A percentile compares a stretch with the other conserved stretches of the same genome.
These are phyloP conservation scores for Graphiopsis chlorocephala DNA, from an alignment of 2,329 filamentous ascomycete genomes.

Conservation along the genomic window DNA sequence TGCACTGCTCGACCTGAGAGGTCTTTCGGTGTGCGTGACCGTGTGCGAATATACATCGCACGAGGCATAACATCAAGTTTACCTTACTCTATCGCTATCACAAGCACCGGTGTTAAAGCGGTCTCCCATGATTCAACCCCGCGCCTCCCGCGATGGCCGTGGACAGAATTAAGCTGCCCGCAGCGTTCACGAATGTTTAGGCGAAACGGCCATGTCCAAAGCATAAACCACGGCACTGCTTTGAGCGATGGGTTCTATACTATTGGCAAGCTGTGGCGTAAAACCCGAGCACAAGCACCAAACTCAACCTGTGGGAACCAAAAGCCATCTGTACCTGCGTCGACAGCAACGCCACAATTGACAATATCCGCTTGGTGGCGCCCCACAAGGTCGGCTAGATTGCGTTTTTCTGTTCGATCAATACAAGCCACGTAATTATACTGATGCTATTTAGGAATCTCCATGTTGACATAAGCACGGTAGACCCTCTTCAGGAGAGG, in stretches of 20 bases:
- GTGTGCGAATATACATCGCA: not conserved
- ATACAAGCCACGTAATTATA: not conserved
- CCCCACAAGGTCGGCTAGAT: not conserved
- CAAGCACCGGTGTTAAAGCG: conserved; percentile 5
- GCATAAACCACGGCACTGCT: not conserved
- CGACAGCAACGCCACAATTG: not conserved
- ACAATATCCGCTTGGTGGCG: not conserved
- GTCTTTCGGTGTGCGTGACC: not conserved
- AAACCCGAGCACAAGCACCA: not conserved
- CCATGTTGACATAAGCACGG: not conserved
- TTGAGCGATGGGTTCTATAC: not conserved
- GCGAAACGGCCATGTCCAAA: not conserved
- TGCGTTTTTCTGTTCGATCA: not conserved
- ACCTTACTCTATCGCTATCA: not conserved
- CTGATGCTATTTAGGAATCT: not conserved
- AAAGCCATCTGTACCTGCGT: not conserved
- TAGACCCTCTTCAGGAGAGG: not conserved
- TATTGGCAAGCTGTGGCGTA: conserved; percentile 1
- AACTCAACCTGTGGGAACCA: not conserved
- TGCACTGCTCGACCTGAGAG: not conserved
- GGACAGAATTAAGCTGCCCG: not conserved
- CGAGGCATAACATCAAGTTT: not conserved
- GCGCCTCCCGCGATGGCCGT: not conserved
- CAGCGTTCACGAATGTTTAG: not conserved
- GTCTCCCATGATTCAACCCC: not conserved